Percentiles rank a stretch among this genome's conserved stretches.
These are phyloP conservation scores for Elsinoe necatrix DNA, from an alignment of 2,329 filamentous ascomycete species.

Conservation along the genomic window DNA sequence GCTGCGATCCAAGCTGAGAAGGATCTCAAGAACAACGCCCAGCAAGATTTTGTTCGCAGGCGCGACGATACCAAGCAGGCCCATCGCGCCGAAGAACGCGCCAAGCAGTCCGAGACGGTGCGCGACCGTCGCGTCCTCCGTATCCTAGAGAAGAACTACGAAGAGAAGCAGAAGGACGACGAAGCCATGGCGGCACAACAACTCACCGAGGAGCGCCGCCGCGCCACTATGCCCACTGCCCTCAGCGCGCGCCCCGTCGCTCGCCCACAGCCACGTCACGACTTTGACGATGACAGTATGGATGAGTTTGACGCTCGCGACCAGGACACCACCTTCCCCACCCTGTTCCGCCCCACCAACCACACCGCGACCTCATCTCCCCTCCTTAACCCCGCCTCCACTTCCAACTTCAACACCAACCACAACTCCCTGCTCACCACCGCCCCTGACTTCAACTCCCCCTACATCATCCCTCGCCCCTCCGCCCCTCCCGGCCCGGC, in stretches of 20 bases:
- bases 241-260: neutral
- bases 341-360: conserved; percentile 1
- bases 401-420: neutral
- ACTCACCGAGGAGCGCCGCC: conserved; percentile 13
- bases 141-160: conserved; percentile 10
- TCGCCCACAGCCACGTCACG: neutral
- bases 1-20: conserved; percentile 11
- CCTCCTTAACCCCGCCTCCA: neutral
- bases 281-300: conserved; percentile 12
- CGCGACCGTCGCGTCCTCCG: neutral
- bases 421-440: neutral
- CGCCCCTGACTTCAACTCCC: neutral
- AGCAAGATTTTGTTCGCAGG: neutral
- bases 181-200: conserved; percentile 16
- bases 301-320: conserved; percentile 1
- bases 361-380: conserved; percentile 2
- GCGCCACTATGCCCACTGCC: neutral
- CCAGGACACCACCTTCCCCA: neutral
- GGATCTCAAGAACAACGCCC: neutral
- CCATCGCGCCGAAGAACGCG: conserved; percentile 17
- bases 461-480: neutral
- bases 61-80: conserved; percentile 5
- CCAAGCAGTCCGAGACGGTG: neutral
- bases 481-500: neutral
- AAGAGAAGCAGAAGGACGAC: conserved; percentile 19